These are phyloP conservation scores for Priceomyces haplophilus DNA, from an alignment of 805 yeast genomes.

Conservation along the genomic window DNA sequence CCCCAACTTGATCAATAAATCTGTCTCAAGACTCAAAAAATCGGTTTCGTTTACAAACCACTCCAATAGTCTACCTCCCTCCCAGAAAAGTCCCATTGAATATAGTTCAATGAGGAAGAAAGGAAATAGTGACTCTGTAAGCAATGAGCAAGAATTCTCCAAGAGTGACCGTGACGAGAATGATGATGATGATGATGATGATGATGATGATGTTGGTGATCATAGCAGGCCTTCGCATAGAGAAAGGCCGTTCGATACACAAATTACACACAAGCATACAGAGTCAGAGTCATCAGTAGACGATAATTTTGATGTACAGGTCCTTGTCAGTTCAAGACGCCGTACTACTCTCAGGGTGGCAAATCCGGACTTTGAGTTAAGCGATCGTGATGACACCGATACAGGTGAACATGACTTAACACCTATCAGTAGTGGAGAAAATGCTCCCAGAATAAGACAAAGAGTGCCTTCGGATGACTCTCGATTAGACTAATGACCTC, in stretches of 20 bases:
- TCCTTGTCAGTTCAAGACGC: conserved; percentile 63
- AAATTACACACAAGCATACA: conserved; percentile 8
- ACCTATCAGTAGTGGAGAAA: background rate
- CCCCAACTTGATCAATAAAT: conserved; percentile 8
- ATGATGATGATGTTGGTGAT: background rate
- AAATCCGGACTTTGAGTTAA: conserved; percentile 46
- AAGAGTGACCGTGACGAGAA: no score
- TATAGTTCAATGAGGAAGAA: conserved; percentile 3
- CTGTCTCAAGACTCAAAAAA: conserved; percentile 20
- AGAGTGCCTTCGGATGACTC: conserved; percentile 17
- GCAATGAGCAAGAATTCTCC: no score
- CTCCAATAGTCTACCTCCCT: conserved; percentile 20
- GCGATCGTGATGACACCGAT: conserved; percentile 4
- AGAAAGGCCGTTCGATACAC: no score
- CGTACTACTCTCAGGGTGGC: conserved; percentile 57
- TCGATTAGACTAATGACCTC: background rate
- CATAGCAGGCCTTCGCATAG: background rate
- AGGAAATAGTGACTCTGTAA: no score
- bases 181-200: no score
- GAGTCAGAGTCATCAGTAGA: conserved; percentile 40
- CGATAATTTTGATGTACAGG: conserved; percentile 62
- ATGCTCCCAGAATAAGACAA: conserved; percentile 11
- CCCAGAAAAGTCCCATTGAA: background rate
- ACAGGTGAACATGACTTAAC: conserved; percentile 1
- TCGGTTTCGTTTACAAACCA: conserved; percentile 21